Percentiles rank a stretch among this genome's conserved stretches.
These are phyloP conservation scores for Obelidium mucronatum DNA, from an alignment of 192 early-diverging fungal species.

Conservation along the genomic window DNA sequence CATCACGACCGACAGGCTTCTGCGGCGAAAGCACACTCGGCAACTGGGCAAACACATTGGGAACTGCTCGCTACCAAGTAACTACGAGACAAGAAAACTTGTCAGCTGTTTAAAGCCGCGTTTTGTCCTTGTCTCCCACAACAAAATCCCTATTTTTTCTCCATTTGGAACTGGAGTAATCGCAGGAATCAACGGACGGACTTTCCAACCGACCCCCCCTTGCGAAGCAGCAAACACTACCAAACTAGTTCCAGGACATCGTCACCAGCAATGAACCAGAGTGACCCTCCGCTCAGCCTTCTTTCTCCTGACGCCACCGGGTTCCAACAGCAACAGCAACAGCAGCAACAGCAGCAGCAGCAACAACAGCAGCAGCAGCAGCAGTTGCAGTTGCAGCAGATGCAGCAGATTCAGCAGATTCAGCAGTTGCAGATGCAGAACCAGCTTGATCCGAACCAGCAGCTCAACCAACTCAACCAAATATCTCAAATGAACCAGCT, in stretches of 20 bases:
- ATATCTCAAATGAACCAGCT: constrained; percentile 1
- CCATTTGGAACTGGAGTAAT: too few species aligned
- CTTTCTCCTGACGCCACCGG: neutral
- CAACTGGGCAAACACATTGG: too few species aligned
- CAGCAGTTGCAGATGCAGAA: neutral
- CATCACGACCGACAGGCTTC: too few species aligned
- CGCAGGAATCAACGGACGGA: too few species aligned
- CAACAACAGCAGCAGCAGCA: constrained; percentile 13
- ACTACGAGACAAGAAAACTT: too few species aligned
- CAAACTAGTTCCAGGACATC: neutral
- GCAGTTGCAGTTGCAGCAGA: neutral
- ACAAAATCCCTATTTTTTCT: too few species aligned
- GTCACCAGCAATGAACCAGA: neutral
- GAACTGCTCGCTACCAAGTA: too few species aligned
- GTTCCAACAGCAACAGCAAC: constrained; percentile 1
- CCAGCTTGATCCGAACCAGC: neutral
- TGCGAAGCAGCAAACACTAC: too few species aligned
- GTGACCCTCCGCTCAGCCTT: neutral
- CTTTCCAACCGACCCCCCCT: too few species aligned
- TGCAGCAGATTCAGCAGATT: neutral
- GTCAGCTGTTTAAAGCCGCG: too few species aligned
- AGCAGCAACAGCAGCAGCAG: constrained; percentile 6
- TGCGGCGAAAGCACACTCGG: too few species aligned
- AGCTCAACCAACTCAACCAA: constrained; percentile 7
- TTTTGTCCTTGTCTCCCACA: too few species aligned